phyloP scores from a whole-genome alignment of 192 early-diverging fungal genomes.

The Umbelopsis vinacea region DNA sequence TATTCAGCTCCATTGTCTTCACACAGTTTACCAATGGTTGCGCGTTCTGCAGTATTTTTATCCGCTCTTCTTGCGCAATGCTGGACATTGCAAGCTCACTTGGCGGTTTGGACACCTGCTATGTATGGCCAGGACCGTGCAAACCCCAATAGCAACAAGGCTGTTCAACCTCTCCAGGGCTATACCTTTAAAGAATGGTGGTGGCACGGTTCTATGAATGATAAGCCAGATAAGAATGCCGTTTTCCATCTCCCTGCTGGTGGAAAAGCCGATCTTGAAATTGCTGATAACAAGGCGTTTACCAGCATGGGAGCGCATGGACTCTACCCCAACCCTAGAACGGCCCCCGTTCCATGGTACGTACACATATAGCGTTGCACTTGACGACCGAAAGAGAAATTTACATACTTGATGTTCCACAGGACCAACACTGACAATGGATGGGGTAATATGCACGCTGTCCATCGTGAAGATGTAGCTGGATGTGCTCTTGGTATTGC shows the following conservation, averaged over 20 bases:
- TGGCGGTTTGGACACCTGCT: neutral
- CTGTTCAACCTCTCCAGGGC: neutral
- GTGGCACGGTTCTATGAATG: conserved; percentile 13
- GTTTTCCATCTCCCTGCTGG: conserved; percentile 13
- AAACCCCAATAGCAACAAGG: conserved; percentile 4
- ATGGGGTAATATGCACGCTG: conserved; percentile 21
- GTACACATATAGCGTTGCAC: neutral
- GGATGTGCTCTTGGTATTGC: conserved; percentile 13
- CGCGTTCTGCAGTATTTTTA: conserved; percentile 3
- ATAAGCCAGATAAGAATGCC: neutral
- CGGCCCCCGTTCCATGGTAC: conserved; percentile 9
- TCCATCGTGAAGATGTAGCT: conserved; percentile 14
- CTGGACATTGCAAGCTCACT: conserved; percentile 16
- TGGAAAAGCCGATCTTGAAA: neutral
- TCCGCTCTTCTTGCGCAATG: neutral
- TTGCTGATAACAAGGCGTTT: conserved; percentile 17
- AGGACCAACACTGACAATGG: conserved; percentile 10
- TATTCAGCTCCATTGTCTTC: neutral
- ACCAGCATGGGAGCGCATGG: conserved; percentile 16
- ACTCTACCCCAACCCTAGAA: conserved; percentile 4
- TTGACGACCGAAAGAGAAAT: neutral
- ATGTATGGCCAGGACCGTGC: conserved; percentile 10
- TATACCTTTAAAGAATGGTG: conserved; percentile 17
- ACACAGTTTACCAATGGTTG: neutral
- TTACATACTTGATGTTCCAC: neutral